These are phyloP conservation scores for Amaranthus palmeri DNA, from an alignment of 148 eudicot species.

Conservation along the genomic window DNA sequence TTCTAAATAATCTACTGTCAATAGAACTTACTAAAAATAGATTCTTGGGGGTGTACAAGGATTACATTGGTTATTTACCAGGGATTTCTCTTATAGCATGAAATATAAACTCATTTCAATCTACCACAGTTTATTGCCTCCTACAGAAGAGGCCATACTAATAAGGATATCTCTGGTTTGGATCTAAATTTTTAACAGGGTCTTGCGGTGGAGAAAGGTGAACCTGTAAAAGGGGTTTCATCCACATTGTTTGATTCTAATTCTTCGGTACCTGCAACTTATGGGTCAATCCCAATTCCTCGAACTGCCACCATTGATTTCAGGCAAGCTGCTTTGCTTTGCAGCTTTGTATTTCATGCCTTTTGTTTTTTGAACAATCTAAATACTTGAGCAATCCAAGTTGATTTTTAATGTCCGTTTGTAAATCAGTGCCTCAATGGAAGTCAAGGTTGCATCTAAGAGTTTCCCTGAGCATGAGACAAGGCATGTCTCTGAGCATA, in stretches of 20 bases:
- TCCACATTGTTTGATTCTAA: slow-evolving; percentile 44
- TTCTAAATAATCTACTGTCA: too few species aligned
- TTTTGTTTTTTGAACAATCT: neutral
- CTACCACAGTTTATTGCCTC: too few species aligned
- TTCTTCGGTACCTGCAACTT: slow-evolving; percentile 38
- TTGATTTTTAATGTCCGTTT: slow-evolving; percentile 12
- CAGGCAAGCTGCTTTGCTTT: slow-evolving; percentile 33
- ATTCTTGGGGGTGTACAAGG: too few species aligned
- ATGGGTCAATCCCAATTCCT: slow-evolving; percentile 62
- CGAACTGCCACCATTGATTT: slow-evolving; percentile 61
- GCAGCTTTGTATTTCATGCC: neutral
- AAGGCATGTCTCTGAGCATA: slow-evolving; percentile 77
- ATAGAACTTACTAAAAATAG: too few species aligned
- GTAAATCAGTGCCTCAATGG: slow-evolving; percentile 44
- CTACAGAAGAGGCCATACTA: too few species aligned
- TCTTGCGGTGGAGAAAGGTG: slow-evolving; percentile 91
- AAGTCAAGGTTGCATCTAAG: slow-evolving; percentile 60
- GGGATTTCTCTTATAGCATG: too few species aligned
- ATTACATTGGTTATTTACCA: too few species aligned
- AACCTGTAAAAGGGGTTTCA: slow-evolving; percentile 56
- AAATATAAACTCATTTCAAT: too few species aligned
- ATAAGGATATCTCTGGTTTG: too few species aligned
- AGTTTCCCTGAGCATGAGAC: slow-evolving; percentile 65
- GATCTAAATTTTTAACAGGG: slow-evolving; percentile 62
- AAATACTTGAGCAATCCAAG: neutral